Base-by-base conservation (phyloP, 2,329 filamentous ascomycete genomes). In the Neopestalotiopsis rosae region DNA sequence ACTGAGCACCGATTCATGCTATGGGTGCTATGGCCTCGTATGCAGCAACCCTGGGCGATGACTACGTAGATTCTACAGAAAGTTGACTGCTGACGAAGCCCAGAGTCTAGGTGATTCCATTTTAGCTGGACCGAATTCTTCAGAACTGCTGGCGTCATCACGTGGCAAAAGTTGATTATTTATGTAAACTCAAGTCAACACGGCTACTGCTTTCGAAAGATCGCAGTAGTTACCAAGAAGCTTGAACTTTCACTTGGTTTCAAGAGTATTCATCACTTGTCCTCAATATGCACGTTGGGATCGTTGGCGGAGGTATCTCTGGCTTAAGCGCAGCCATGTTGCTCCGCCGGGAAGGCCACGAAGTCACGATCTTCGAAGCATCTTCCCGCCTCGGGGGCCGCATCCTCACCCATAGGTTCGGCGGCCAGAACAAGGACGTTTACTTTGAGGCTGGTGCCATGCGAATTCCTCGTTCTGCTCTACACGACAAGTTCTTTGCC, bases 401-500 rank as follows among this genome's bases (percentile, higher is more conserved):
- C 20, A 67, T 72, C 56, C 66, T 65, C 42, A 71, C 71, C 61
- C 14, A 17, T 12, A 24, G 59, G 24, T 62, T 62, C 6, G 67
- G 40, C 14, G 57, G 68, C 13, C 62, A 69, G 13, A 30, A 66
- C 14, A 64, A 40, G 28, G 58, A 70, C 30, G 34, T 66, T 14
- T 70, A 70, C 34, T 72, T 69, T 67, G 70, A 71, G 20, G 70
- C 69, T 13, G 70, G 70, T 3, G 70, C 70, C 2, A 72, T 72
- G 59, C 59, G 59, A 7, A 62, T 62, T 38, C 59, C 59, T 14
- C 59, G 59, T 6, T 62, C 59, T 10, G 49, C 61, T 2, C 45
- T 72, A 6, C 70, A 72, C 17, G 56, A 42, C 7, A 49, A 57
- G 4, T 69, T 71, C 49, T 72, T 69, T 30, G 65, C 68, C 32